Evolutionary conservation across 1,284 basidiomycete genomes (phyloP), one percentile per base, ranked within the genome.

Genomic region (Boletellus deceptivus): DNA sequence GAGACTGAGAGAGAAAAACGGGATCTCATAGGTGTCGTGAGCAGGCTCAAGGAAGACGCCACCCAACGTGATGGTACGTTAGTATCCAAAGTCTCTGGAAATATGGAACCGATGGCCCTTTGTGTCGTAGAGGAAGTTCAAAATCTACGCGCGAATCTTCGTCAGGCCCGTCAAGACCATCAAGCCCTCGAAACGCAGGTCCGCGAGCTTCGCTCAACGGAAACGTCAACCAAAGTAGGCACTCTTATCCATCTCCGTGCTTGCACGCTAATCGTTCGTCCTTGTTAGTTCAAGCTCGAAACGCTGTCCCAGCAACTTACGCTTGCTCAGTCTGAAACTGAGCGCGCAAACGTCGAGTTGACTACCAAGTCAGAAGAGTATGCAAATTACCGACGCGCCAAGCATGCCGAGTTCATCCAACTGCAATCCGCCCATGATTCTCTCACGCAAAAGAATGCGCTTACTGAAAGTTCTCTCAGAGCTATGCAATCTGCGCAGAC

Each of bases 1-100:
- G 84, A 90, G 58, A 77, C 78, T 1, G 88, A 91, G 57, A 76
- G 83, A 41, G 90, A 92, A 72, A 92, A 91, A 67, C 79, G 88
- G 25, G 88, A 91, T 55, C 75, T 92, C 45, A 73, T 93, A 35
- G 77, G 75, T 35, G 83, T 89, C 22, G 79, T 91, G 10, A 88
- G 82, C 64, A 77, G 87, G 47, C 65, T 89, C 52, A 84, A 87
- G 64, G 81, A 87, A 57, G 89, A 91, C 56, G 72, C 75, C 43
- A 61, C 76, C 14, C 82, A 87, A 61, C 78, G 83, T 48, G 86
- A 90, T 59, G 85, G 84, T 86, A 48, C 46, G 69, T 55, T 22
- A 25, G 10, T 13, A 25, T 24, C 16, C 8, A 10, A 16, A 17
- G 4, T 44, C 5, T 44, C 25, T 31, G 24, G 22, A 34, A 25